Conservation (phyloP, 768 basidiomycete genomes). For the Lactifluus pinguis region DNA sequence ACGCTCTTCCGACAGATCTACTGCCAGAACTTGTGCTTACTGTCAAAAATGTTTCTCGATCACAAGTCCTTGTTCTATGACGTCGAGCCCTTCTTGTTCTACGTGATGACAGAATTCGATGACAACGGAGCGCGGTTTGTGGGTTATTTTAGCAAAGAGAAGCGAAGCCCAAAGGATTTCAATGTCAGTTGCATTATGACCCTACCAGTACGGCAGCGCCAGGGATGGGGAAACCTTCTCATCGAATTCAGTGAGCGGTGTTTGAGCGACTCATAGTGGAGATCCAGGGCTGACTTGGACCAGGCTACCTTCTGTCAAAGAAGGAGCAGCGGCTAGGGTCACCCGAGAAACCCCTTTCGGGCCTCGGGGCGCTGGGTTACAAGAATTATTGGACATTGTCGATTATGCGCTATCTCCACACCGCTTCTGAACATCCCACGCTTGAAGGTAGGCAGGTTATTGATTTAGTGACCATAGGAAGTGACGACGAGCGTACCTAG, state of each 20-base stretch:
- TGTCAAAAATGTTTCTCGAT: slow-evolving; percentile 98
- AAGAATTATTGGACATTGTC: slow-evolving; percentile 89
- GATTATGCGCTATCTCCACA: slow-evolving; percentile 68
- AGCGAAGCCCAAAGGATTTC: slow-evolving; percentile 89
- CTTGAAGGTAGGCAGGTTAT: slow-evolving; percentile 57
- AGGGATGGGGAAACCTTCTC: slow-evolving; percentile 94
- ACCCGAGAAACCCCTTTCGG: slow-evolving; percentile 93
- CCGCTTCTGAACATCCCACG: slow-evolving; percentile 48
- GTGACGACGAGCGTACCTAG: slow-evolving; percentile 32
- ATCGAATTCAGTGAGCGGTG: slow-evolving; percentile 90
- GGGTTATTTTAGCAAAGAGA: slow-evolving; percentile 99
- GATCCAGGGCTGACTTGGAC: slow-evolving; percentile 1
- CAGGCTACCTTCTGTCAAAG: slow-evolving; percentile 93
- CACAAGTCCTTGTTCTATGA: slow-evolving; percentile 99
- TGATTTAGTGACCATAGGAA: slow-evolving; percentile 13
- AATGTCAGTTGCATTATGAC: slow-evolving; percentile 99
- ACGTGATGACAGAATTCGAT: slow-evolving; percentile 91
- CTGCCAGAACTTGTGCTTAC: slow-evolving; percentile 94
- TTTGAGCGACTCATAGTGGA: background rate
- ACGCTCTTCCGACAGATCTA: slow-evolving; percentile 57
- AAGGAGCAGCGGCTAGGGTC: slow-evolving; percentile 87
- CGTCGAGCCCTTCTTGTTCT: slow-evolving; percentile 98
- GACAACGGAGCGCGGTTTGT: slow-evolving; percentile 89
- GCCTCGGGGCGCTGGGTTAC: slow-evolving; percentile 89
- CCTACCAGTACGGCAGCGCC: slow-evolving; percentile 84